Percentiles rank a stretch among this genome's conserved stretches.
Evolutionary conservation across 306 rosid species (phyloP).

Genomic region (Vicia villosa): DNA sequence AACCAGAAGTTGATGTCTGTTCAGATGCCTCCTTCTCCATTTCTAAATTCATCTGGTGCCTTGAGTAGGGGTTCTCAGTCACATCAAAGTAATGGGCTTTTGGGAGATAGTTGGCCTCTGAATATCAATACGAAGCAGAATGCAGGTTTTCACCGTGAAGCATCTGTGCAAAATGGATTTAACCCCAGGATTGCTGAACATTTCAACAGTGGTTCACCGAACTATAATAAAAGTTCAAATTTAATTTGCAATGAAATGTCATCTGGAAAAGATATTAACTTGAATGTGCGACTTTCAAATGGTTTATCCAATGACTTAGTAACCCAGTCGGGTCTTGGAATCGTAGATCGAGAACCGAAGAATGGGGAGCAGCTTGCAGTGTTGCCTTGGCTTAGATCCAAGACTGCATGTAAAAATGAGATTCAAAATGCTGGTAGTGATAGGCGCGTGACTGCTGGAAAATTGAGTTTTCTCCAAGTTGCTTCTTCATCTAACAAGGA

Average conservation of each 20-base stretch:
- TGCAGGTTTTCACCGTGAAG: conserved; percentile 52
- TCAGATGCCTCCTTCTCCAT: conserved; percentile 57
- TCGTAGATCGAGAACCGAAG: conserved; percentile 50
- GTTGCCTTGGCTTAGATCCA: conserved; percentile 76
- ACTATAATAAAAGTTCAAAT: conserved; percentile 49
- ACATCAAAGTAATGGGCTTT: conserved; percentile 59
- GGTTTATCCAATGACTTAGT: conserved; percentile 53
- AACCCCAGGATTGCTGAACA: conserved; percentile 53
- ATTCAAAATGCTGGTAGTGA: conserved; percentile 41
- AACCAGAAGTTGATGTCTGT: conserved; percentile 59
- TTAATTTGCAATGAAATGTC: conserved; percentile 49
- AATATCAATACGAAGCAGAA: conserved; percentile 56
- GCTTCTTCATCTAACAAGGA: conserved; percentile 43
- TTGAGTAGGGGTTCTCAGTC: conserved; percentile 57
- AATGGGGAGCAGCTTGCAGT: conserved; percentile 57
- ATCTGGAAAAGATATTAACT: conserved; percentile 61
- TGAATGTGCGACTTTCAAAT: conserved; percentile 61
- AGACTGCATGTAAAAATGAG: conserved; percentile 53
- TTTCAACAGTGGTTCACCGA: conserved; percentile 46
- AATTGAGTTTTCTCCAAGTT: conserved; percentile 46
- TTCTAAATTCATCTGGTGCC: conserved; percentile 50
- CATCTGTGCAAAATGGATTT: conserved; percentile 60
- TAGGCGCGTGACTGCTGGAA: conserved; percentile 44
- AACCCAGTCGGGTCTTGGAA: conserved; percentile 45
- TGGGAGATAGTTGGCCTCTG: conserved; percentile 63